Conservation (phyloP, 1,139 yeast genomes). For the Saccharomycopsis hybrid region DNA sequence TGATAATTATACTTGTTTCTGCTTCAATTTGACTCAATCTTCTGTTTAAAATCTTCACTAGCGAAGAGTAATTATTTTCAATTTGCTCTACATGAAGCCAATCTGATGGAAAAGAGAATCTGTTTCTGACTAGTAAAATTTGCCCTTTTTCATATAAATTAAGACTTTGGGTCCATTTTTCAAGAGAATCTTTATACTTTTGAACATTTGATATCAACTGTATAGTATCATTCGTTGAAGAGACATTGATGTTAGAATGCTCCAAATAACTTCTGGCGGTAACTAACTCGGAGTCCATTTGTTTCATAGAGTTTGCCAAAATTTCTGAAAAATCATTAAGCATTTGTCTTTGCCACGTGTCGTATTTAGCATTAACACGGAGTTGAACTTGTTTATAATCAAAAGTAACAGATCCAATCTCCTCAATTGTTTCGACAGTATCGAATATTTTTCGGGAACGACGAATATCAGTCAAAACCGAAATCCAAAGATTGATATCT, state of each 20-base stretch:
- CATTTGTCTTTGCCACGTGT: slow-evolving; percentile 48
- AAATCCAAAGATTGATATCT: slow-evolving; percentile 43
- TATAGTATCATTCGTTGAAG: slow-evolving; percentile 34
- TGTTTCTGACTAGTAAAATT: slow-evolving; percentile 35
- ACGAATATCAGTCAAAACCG: slow-evolving; percentile 39
- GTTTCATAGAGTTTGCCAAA: slow-evolving; percentile 29
- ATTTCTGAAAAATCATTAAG: slow-evolving; percentile 37
- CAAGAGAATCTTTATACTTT: slow-evolving; percentile 25
- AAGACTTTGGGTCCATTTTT: slow-evolving; percentile 33
- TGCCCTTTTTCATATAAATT: slow-evolving; percentile 38
- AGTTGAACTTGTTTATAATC: slow-evolving; percentile 50
- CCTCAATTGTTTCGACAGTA: slow-evolving; percentile 34
- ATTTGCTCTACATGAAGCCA: slow-evolving; percentile 67
- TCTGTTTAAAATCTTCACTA: slow-evolving; percentile 37
- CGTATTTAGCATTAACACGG: slow-evolving; percentile 49
- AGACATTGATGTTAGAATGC: slow-evolving; percentile 29
- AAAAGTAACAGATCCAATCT: slow-evolving; percentile 38
- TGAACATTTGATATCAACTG: slow-evolving; percentile 32
- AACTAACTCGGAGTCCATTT: slow-evolving; percentile 27
- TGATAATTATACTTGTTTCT: slow-evolving; percentile 37
- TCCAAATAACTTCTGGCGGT: slow-evolving; percentile 32
- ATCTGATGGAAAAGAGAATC: slow-evolving; percentile 43
- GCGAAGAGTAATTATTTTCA: slow-evolving; percentile 41
- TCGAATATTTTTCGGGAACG: slow-evolving; percentile 46
- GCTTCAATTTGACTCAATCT: slow-evolving; percentile 38